Evolutionary conservation across 192 early-diverging fungal genomes (phyloP).

Genomic region (Backusella parvicylindrica): DNA sequence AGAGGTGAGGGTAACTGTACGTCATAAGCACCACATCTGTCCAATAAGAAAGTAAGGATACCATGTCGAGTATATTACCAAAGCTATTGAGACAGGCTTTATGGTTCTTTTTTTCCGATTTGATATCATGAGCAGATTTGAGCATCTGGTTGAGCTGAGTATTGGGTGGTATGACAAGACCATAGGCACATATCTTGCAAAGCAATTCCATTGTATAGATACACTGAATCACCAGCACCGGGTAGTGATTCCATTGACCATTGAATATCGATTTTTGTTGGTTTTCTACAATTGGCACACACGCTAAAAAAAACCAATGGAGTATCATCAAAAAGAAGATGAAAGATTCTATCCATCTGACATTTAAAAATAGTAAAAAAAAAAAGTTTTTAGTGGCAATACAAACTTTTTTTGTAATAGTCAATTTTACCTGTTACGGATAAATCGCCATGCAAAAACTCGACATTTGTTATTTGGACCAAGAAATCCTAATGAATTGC

Average conservation of each 20-base stretch:
- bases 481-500: conserved; percentile 35
- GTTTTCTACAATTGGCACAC: conserved; percentile 24
- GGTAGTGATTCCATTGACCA: conserved; percentile 40
- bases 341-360: conserved; percentile 32
- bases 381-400: neutral
- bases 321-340: conserved; percentile 39
- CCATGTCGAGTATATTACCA: conserved; percentile 44
- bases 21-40: conserved; percentile 47
- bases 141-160: neutral
- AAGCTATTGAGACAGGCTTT: conserved; percentile 40
- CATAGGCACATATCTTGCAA: conserved; percentile 42
- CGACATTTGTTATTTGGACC: conserved; percentile 29
- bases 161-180: conserved; percentile 25
- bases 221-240: conserved; percentile 36
- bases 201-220: conserved; percentile 40
- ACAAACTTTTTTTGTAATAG: neutral
- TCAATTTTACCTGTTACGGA: conserved; percentile 37
- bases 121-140: neutral
- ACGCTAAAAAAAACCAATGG: conserved; percentile 46
- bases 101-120: conserved; percentile 14
- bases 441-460: conserved; percentile 28
- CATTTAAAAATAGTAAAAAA: neutral
- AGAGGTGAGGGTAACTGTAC: conserved; percentile 31
- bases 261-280: conserved; percentile 39
- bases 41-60: conserved; percentile 51